A percentile compares a stretch with the other conserved stretches of the same genome.
phyloP scores from a whole-genome alignment of 345 rosid species.

The Brassica carinata region DNA sequence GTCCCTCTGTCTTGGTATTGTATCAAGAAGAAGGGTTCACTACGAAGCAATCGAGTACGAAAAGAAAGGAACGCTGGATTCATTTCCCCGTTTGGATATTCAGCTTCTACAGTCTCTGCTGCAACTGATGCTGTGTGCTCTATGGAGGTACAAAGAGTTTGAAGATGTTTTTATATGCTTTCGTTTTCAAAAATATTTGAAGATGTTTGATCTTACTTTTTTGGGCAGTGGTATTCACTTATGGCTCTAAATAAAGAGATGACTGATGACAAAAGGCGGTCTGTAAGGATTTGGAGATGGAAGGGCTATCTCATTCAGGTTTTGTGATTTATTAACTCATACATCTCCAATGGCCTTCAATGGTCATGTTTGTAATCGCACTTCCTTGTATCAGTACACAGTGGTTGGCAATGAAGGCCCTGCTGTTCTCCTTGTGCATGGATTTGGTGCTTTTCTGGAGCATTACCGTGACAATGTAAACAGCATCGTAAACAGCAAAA shows the following conservation, averaged over 20 bases:
- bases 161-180: not conserved
- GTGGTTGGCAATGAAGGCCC: conserved; percentile 68
- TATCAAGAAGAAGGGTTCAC: conserved; percentile 83
- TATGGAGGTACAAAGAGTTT: conserved; percentile 64
- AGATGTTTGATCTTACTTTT: conserved; percentile 27
- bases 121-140: conserved; percentile 72
- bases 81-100: conserved; percentile 89
- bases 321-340: conserved; percentile 3
- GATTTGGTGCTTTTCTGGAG: conserved; percentile 94
- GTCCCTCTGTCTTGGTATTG: conserved; percentile 70
- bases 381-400: conserved; percentile 53
- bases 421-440: conserved; percentile 80
- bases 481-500: conserved; percentile 56
- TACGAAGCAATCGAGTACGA: conserved; percentile 74
- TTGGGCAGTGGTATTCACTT: conserved; percentile 80
- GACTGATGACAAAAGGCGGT: conserved; percentile 32
- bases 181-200: conserved; percentile 13
- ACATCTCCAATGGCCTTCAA: not conserved
- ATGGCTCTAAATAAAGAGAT: conserved; percentile 56
- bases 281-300: conserved; percentile 80
- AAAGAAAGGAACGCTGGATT: conserved; percentile 84
- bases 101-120: conserved; percentile 68
- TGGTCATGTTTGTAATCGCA: not conserved
- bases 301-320: conserved; percentile 86
- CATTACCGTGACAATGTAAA: conserved; percentile 76